Percentiles rank a stretch among this genome's conserved stretches.
Conservation (phyloP, 805 yeast species). For the Saccharomycopsis sp. region DNA sequence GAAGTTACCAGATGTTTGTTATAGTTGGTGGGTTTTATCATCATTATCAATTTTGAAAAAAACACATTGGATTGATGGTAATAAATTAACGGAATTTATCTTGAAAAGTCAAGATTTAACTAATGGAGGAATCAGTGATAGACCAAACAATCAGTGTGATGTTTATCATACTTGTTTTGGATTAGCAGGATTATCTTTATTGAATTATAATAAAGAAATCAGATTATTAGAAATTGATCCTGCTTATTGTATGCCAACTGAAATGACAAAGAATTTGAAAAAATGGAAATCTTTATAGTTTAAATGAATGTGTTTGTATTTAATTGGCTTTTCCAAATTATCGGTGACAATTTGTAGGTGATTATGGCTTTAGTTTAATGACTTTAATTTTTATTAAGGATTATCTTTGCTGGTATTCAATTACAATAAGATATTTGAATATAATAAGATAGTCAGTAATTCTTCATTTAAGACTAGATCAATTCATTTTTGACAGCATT, state of each 20-base stretch:
- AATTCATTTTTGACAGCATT: no score
- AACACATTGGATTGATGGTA: constrained; percentile 68
- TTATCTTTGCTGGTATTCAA: no score
- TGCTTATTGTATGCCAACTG: constrained; percentile 68
- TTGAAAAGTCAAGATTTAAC: constrained; percentile 65
- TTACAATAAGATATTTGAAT: no score
- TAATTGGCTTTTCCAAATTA: no score
- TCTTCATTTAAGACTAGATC: no score
- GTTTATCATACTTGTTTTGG: constrained; percentile 91
- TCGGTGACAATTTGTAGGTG: no score
- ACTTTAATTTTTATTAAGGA: no score
- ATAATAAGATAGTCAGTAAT: no score
- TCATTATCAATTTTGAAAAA: constrained; percentile 56
- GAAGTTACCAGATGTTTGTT: constrained; percentile 94
- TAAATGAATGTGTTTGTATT: no score
- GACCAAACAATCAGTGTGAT: constrained; percentile 86
- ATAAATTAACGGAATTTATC: constrained; percentile 55
- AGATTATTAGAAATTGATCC: constrained; percentile 73
- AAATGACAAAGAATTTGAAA: constrained; percentile 25
- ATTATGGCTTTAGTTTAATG: no score
- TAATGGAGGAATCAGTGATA: constrained; percentile 85
- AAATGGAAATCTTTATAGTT: no score
- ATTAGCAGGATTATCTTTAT: constrained; percentile 72
- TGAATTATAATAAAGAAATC: constrained; percentile 40
- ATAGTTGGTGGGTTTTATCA: constrained; percentile 95